Conservation (phyloP, 116 monocot genomes). For the Zostera marina region DNA sequence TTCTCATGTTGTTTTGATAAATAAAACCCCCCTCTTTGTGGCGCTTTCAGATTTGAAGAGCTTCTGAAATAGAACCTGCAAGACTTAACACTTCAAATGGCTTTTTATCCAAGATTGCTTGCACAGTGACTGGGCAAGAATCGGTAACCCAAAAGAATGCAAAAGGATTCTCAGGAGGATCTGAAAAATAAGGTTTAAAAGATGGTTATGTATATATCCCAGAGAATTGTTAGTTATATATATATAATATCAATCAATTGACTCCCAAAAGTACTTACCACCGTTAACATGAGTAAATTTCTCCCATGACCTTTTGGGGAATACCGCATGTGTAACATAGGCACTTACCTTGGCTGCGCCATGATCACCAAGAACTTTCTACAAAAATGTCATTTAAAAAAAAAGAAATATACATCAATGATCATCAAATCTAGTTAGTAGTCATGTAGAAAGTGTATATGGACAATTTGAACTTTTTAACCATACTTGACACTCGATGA, state of each 20-base stretch:
- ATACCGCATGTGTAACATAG: constrained; percentile 84
- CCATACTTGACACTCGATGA: constrained; percentile 84
- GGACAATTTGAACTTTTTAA: background rate
- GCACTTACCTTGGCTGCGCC: constrained; percentile 88
- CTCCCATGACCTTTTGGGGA: constrained; percentile 72
- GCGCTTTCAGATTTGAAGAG: constrained; percentile 51
- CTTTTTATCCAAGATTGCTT: constrained; percentile 35
- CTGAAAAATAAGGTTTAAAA: constrained; percentile 7
- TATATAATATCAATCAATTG: no score
- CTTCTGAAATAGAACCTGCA: constrained; percentile 70
- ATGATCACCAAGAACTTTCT: constrained; percentile 79
- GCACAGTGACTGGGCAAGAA: constrained; percentile 74
- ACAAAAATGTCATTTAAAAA: background rate
- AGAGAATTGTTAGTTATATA: no score
- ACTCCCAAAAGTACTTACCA: constrained; percentile 11
- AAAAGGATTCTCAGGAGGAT: constrained; percentile 17
- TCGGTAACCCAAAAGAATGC: constrained; percentile 85
- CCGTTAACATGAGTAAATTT: constrained; percentile 25
- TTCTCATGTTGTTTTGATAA: no score
- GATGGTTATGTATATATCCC: no score
- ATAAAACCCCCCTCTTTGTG: no score
- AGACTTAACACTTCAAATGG: constrained; percentile 93
- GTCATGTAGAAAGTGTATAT: background rate
- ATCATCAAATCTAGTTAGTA: no score
- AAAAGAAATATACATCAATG: background rate